Evolutionary conservation across 805 yeast species (phyloP), one percentile per base, ranked within the genome.

Genomic region (Kuraishia ogatae): DNA sequence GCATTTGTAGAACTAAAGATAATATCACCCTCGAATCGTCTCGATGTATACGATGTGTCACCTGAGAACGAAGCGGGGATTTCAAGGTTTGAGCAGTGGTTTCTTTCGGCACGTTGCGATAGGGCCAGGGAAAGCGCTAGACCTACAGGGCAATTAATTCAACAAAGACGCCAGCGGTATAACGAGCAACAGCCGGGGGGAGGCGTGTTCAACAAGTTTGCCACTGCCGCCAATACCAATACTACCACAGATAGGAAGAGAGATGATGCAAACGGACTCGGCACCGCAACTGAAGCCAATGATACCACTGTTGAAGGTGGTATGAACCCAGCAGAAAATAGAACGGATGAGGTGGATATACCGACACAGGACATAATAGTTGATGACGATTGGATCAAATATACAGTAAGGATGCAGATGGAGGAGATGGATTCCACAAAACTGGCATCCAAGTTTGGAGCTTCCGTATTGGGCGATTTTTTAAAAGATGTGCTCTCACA

Each of bases 1-100:
- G 90, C 94, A 0, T 75, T 92, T 69, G 76, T 81, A 35, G 81
- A 83, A 57, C 66, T 81, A 22, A 87, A 85, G 17, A 69, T 87
- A 49, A 69, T 90, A 19, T 79, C 81, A 49, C 91, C 93, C 0
- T 74, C 77, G 2, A 77, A 75, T 50, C 53, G 71, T 10, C 65
- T 85, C 39, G 89, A 84, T 58, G 76, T 82, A 0, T 78, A 70
- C 61, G 87, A 82, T 58, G 71, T 76, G 2, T 73, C 76, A 51
- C 71, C 73, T 2, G 65, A 73, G 1, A 76, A 78, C 22, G 72
- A 72, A 54, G 67, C 59, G 28, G 88, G 86, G 2, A 73, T 81
- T 48, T 70, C 71, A 43, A 72, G 73, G 29, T 80, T 84, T 59
- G 71, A 80, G 56, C 70, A 71, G n/a, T 85, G 89, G 89, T 75